Evolutionary conservation across 495 filamentous ascomycete species (phyloP).

Genomic region (Astrocystis sublimbata): DNA sequence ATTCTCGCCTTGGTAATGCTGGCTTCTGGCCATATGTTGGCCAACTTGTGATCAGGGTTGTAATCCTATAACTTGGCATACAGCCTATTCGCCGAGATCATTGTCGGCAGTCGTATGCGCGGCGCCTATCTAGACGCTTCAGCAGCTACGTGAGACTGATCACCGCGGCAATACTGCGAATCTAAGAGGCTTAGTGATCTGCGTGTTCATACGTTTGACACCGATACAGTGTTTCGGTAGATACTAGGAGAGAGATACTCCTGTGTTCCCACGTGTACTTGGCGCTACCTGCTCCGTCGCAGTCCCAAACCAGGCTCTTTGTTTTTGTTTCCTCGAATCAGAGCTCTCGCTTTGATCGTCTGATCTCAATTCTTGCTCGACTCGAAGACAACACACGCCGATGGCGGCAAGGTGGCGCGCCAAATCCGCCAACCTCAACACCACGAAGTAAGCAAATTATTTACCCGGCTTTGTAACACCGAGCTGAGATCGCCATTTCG

Average conservation of each 20-base stretch:
- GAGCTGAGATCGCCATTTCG: constrained; percentile 16
- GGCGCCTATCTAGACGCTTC: constrained; percentile 20
- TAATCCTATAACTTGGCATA: constrained; percentile 6
- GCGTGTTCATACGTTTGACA: neutral
- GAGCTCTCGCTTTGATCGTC: neutral
- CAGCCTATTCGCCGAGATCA: constrained; percentile 15
- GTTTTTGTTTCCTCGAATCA: constrained; percentile 5
- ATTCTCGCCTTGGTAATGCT: neutral
- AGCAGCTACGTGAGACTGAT: neutral
- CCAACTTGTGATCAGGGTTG: neutral
- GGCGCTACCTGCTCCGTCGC: neutral
- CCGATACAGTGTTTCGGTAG: constrained; percentile 10
- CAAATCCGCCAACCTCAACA: neutral
- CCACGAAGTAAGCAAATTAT: constrained; percentile 2
- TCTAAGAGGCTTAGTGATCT: constrained; percentile 1
- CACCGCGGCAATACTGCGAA: constrained; percentile 4
- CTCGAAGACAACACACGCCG: neutral
- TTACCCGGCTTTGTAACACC: constrained; percentile 15
- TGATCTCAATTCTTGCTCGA: neutral
- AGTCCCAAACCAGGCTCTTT: neutral
- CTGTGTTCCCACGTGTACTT: neutral
- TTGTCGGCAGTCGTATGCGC: constrained; percentile 19
- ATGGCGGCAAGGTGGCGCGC: neutral
- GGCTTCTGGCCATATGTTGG: neutral
- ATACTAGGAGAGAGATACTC: neutral